Base-by-base conservation (phyloP, 2,329 filamentous ascomycete genomes). In the Aspergillus ruber region DNA sequence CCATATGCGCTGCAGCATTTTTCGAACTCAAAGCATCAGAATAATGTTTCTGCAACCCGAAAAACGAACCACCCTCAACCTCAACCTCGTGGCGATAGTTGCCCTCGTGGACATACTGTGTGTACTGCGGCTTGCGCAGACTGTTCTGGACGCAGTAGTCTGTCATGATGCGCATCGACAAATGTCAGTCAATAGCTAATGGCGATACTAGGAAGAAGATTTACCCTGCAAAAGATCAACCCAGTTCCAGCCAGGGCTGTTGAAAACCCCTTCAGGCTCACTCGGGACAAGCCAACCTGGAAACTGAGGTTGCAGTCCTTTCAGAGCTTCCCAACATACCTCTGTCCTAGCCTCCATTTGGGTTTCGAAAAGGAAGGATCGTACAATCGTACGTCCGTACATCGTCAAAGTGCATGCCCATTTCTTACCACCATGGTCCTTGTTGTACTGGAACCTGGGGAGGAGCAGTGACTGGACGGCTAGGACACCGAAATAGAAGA, bases 401-500 rank as follows among this genome's bases (percentile, higher is more conserved):
- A 68, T 49, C 0, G 56, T 60, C 13, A 70, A 53, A 18, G 51
- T 63, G 4, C 59, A 56, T 0, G 53, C 54, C 60, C 62, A 66
- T 18, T 42, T 43, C 40, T 43, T 15, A 44, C 53, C 9, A 17
- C 40, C 35, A 20, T 44, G 23, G 3, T 54, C 55, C 25, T 53
- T 44, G 18, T 48, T 54, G 49, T 56, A 65, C 1, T 58, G 46
- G 36, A 64, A 64, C 1, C 43, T 45, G 0, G 65, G 63, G 6
- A 50, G 40, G 8, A 68, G 53, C 6, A 51, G 41, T 9, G 55
- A 55, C 42, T 63, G 56, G 6, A 60, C 48, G 1, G 53, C 47
- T 5, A 70, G 39, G 1, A 65, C 56, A 9, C 62, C 63, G 45
- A 68, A 69, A 44, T 54, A 61, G 15, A 65, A 69, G 5, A 69